Conservation (phyloP, 495 filamentous ascomycete species). For the Aspergillus mulundensis region DNA sequence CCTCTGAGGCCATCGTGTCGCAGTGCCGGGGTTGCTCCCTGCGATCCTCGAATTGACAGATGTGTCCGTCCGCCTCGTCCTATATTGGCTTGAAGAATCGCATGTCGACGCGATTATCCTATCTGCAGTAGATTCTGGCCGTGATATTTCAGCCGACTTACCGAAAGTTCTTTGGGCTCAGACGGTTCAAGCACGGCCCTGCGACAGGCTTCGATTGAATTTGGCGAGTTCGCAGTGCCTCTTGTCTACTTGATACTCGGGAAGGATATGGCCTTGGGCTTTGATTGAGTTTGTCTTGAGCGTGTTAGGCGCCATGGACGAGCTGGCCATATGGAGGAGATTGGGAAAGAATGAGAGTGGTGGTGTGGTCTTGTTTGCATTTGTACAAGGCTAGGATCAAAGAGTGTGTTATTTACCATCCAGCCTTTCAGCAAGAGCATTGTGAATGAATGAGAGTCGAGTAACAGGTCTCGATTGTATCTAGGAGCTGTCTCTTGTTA, state of each 20-base stretch:
- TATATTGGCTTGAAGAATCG: conserved; percentile 7
- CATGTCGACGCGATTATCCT: background rate
- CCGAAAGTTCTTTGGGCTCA: conserved; percentile 16
- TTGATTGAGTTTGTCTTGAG: background rate
- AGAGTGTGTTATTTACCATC: background rate
- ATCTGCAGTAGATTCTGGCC: background rate
- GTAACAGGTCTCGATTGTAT: too few species aligned
- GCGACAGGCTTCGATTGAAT: background rate
- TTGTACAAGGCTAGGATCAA: background rate
- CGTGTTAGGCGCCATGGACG: too few species aligned
- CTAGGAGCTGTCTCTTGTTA: too few species aligned
- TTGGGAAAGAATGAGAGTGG: background rate
- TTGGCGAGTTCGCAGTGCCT: background rate
- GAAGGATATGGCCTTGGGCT: background rate
- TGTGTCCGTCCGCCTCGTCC: background rate
- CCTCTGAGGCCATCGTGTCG: conserved; percentile 6
- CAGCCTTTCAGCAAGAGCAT: background rate
- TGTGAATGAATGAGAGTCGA: background rate
- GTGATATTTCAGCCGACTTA: background rate
- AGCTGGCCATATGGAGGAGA: background rate
- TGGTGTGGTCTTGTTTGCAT: background rate
- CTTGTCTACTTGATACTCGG: background rate
- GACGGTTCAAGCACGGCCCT: background rate
- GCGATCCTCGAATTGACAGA: conserved; percentile 5
- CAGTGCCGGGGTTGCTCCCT: conserved; percentile 7